Evolutionary conservation across 2,329 filamentous ascomycete genomes (phyloP), one percentile per base, ranked within the genome.

Genomic region (Mycosphaerella sp.): DNA sequence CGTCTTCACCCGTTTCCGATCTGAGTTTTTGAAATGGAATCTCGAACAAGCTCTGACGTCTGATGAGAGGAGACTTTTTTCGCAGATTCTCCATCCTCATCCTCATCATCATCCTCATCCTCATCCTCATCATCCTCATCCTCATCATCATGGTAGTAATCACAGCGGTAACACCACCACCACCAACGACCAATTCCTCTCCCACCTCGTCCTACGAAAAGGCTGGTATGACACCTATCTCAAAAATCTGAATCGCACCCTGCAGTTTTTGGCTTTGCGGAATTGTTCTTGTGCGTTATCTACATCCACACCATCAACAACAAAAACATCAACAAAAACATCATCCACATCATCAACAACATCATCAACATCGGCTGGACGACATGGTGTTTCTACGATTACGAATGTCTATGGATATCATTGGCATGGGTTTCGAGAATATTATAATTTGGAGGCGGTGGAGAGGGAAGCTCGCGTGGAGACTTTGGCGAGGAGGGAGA

Each of bases 151-250:
- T n/a, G n/a, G n/a, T n/a, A n/a, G n/a, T n/a, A n/a, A n/a, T n/a
- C n/a, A n/a, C n/a, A n/a, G n/a, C n/a, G n/a, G n/a, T n/a, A n/a
- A n/a, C n/a, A n/a, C n/a, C n/a, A n/a, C n/a, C n/a, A n/a, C n/a
- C n/a, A n/a, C n/a, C n/a, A n/a, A n/a, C n/a, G n/a, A n/a, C n/a
- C n/a, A n/a, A n/a, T n/a, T n/a, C n/a, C n/a, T n/a, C n/a, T n/a
- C n/a, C n/a, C n/a, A n/a, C n/a, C n/a, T n/a, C n/a, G 25, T 36
- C 9, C 25, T 49, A 14, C 27, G 45, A 21, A 32, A 17, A 30
- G 45, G 39, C 2, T 49, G 45, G 45, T 49, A 49, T 14, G 45
- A 49, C 27, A 16, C 37, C 6, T 42, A 49, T 27, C 37, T 49
- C 16, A 41, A 30, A 21, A 42, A 49, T 17, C 14, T 49, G 36